phyloP scores from a whole-genome alignment of 2,329 filamentous ascomycete genomes.

The Coccinonectria pachysandricola region DNA sequence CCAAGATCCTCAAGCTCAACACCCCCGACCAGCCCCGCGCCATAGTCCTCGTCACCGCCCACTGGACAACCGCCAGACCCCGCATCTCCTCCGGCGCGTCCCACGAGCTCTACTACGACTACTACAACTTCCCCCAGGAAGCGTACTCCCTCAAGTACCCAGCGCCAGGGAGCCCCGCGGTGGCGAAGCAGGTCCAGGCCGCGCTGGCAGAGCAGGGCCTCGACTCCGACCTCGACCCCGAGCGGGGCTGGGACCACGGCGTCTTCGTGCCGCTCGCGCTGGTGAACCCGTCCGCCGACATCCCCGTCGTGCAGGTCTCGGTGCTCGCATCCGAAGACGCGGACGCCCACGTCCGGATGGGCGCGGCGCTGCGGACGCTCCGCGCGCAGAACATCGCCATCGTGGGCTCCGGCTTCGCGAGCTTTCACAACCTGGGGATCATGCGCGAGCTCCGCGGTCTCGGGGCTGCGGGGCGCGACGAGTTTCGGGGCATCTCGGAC shows the following conservation, averaged over 20 bases:
- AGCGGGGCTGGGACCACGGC: conserved; percentile 48
- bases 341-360: conserved; percentile 38
- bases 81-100: conserved; percentile 38
- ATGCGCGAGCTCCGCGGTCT: conserved; percentile 29
- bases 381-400: conserved; percentile 45
- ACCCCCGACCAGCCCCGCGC: conserved; percentile 38
- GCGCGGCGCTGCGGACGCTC: conserved; percentile 38
- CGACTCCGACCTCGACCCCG: conserved; percentile 25
- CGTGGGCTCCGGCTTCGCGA: conserved; percentile 50
- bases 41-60: conserved; percentile 47
- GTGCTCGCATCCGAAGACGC: conserved; percentile 43
- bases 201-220: conserved; percentile 38
- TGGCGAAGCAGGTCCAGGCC: conserved; percentile 39
- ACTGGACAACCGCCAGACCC: conserved; percentile 41
- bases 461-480: conserved; percentile 10
- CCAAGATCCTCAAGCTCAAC: conserved; percentile 43
- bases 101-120: conserved; percentile 46
- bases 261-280: conserved; percentile 49
- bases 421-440: conserved; percentile 42
- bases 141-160: conserved; percentile 45
- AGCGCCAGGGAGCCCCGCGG: conserved; percentile 42
- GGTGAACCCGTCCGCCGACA: conserved; percentile 38
- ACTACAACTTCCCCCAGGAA: conserved; percentile 47
- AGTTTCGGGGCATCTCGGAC: conserved; percentile 18
- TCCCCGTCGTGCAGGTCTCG: conserved; percentile 48